These are phyloP conservation scores for Brassica balearica DNA, from an alignment of 441 rosid species.

Conservation along the genomic window DNA sequence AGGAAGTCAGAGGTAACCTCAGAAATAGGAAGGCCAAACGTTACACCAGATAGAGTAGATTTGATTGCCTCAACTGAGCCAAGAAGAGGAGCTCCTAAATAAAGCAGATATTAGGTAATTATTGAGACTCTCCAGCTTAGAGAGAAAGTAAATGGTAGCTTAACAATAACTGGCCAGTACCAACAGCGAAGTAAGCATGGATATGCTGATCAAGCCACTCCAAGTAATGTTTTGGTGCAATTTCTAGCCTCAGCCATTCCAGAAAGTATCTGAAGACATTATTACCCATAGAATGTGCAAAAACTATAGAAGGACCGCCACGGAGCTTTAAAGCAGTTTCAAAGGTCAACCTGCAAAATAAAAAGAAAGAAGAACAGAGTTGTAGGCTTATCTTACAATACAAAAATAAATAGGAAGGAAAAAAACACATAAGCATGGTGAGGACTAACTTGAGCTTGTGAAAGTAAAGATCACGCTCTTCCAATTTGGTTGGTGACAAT, in stretches of 20 bases:
- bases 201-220: conserved; percentile 96
- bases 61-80: conserved; percentile 85
- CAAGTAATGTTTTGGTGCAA: conserved; percentile 91
- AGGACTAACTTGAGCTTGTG: conserved; percentile 90
- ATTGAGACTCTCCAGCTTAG: conserved; percentile 33
- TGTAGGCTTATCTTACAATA: conserved; percentile 11
- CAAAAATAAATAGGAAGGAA: not conserved
- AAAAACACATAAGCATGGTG: conserved; percentile 19
- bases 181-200: conserved; percentile 94
- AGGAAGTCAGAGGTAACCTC: conserved; percentile 76
- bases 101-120: conserved; percentile 33
- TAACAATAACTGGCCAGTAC: conserved; percentile 53
- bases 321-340: conserved; percentile 93
- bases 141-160: conserved; percentile 29
- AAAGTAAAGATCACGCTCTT: conserved; percentile 97
- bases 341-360: conserved; percentile 75
- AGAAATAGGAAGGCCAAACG: conserved; percentile 94
- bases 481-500: conserved; percentile 92
- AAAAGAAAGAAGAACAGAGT: conserved; percentile 27
- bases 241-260: conserved; percentile 98
- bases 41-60: conserved; percentile 80
- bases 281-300: conserved; percentile 99
- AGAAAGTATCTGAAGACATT: conserved; percentile 93
- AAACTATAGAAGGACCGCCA: conserved; percentile 92
- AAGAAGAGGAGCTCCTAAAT: conserved; percentile 95